Evolutionary conservation across 805 yeast species (phyloP).

Genomic region (Priceomyces fermenticarens): DNA sequence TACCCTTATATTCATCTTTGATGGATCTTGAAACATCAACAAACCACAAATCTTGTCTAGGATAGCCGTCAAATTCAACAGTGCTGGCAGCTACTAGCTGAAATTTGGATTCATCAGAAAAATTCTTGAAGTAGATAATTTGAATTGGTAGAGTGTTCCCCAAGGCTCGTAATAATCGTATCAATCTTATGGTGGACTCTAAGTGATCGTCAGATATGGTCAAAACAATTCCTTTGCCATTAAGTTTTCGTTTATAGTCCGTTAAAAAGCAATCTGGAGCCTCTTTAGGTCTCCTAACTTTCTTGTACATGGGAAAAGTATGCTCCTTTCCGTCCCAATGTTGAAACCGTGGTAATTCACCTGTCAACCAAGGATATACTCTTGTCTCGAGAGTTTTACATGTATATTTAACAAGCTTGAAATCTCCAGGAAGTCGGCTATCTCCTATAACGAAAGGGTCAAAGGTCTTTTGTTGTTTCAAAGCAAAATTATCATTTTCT

Average conservation of each 20-base stretch:
- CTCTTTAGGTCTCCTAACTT: neutral
- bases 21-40: constrained; percentile 25
- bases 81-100: constrained; percentile 19
- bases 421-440: neutral
- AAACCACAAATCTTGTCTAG: constrained; percentile 30
- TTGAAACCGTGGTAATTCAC: constrained; percentile 14
- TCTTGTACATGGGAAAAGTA: constrained; percentile 1
- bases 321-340: constrained; percentile 6
- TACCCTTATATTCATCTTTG: constrained; percentile 12
- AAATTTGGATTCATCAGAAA: constrained; percentile 21
- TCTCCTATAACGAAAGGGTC: neutral
- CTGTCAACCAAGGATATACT: constrained; percentile 23
- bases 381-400: constrained; percentile 12
- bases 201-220: constrained; percentile 27
- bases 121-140: constrained; percentile 23
- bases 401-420: neutral
- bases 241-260: constrained; percentile 12
- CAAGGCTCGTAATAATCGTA: constrained; percentile 25
- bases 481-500: constrained; percentile 2
- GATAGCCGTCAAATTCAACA: constrained; percentile 11
- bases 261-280: constrained; percentile 7
- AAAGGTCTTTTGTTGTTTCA: neutral
- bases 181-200: constrained; percentile 17
- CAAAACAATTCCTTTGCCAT: constrained; percentile 33
- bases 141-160: constrained; percentile 31